Evolutionary conservation across 1,284 basidiomycete genomes (phyloP).

Genomic region (Malassezia globosa): DNA sequence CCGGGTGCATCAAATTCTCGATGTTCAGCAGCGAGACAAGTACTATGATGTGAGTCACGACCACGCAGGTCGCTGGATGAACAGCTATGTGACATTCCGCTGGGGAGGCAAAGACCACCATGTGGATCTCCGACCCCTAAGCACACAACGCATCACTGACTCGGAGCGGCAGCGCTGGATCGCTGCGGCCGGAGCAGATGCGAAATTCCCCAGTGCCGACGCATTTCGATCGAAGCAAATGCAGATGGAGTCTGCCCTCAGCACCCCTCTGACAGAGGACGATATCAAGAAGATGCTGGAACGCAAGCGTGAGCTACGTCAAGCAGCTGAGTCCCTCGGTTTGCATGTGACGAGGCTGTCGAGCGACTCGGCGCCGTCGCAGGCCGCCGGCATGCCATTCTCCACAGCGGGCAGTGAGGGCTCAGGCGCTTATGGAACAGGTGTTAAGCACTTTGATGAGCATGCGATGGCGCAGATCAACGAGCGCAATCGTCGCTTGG

Average conservation of each 20-base stretch:
- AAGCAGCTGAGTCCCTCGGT: slow-evolving; percentile 12
- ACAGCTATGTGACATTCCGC: slow-evolving; percentile 27
- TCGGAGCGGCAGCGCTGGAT: slow-evolving; percentile 31
- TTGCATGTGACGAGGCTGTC: not conserved
- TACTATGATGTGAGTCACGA: slow-evolving; percentile 62
- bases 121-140: slow-evolving; percentile 21
- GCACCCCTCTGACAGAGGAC: slow-evolving; percentile 25
- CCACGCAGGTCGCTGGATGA: slow-evolving; percentile 25
- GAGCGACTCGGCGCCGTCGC: too few relatives aligned
- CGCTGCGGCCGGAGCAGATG: slow-evolving; percentile 13
- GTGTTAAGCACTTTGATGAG: slow-evolving; percentile 44
- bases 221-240: slow-evolving; percentile 22
- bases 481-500: slow-evolving; percentile 72
- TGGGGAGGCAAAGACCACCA: slow-evolving; percentile 24
- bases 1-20: slow-evolving; percentile 65
- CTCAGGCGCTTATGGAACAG: not conserved
- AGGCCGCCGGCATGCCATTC: not conserved
- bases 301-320: slow-evolving; percentile 22
- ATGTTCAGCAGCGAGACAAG: slow-evolving; percentile 52
- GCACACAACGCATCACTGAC: slow-evolving; percentile 22
- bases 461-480: slow-evolving; percentile 67
- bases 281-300: slow-evolving; percentile 29
- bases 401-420: not conserved
- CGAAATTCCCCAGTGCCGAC: slow-evolving; percentile 17
- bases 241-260: slow-evolving; percentile 27